Evolutionary conservation across 2,329 filamentous ascomycete species (phyloP).

Genomic region (Epichloe festucae): DNA sequence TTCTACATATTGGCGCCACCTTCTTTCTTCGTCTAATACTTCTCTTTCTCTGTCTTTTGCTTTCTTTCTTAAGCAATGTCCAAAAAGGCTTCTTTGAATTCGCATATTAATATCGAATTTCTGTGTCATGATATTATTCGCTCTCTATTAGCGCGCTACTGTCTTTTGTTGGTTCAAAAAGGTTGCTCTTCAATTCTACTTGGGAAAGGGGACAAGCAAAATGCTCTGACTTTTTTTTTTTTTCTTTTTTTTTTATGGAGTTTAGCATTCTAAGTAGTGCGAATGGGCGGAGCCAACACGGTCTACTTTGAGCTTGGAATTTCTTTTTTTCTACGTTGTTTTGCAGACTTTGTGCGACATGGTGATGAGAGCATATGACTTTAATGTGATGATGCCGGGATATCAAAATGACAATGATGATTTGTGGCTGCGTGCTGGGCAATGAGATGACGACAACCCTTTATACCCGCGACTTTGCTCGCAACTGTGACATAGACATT

Average conservation of each 20-base stretch:
- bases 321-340: neutral
- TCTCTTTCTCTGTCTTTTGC: no score
- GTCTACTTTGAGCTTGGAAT: neutral
- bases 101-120: no score
- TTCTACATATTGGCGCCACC: neutral
- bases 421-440: neutral
- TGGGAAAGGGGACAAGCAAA: neutral
- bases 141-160: no score
- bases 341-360: neutral
- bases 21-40: neutral
- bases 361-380: neutral
- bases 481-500: neutral
- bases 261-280: neutral
- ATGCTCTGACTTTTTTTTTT: neutral
- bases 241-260: neutral
- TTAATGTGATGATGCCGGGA: neutral
- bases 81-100: no score
- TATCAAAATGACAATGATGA: neutral
- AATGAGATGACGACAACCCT: neutral
- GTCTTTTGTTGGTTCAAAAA: neutral
- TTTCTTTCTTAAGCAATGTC: no score
- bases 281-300: neutral
- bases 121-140: no score
- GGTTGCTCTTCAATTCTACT: neutral
- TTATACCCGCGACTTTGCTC: neutral